Evolutionary conservation across 2,329 filamentous ascomycete genomes (phyloP), one percentile per base, ranked within the genome.

Genomic region (Paracoccidioides brasiliensis): DNA sequence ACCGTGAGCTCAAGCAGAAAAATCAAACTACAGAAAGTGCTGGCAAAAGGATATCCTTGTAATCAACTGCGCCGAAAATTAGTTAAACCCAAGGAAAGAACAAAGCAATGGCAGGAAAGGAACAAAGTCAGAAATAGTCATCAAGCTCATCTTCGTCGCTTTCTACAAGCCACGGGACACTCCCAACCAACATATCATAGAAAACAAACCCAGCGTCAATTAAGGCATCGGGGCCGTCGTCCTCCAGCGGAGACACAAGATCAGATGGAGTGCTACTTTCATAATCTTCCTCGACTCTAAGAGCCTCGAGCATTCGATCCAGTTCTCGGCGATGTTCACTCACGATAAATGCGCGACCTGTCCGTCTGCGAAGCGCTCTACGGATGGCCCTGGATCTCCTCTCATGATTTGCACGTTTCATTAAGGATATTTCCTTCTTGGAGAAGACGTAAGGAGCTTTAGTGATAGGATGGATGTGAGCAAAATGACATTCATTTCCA

Each of bases 401-500:
- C 22, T 42, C 55, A 40, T 51, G 14, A 32, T 55, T 49, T 35
- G 53, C 53, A 2, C 48, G 46, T 30, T 60, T 56, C 55, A 61
- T 61, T 3, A 33, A 28, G 7, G 40, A 38, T 12, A 61, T 53
- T 45, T 60, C 55, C 10, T 10, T 15, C 37, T 8, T 32, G 4
- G 58, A 57, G 49, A 62, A 62, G 6, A 54, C 54, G 35, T 62
- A 59, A 8, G 59, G 61, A n/a, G 46, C 28, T 2, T 56, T 48
- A 0, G 61, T 60, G 37, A 45, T 22, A 12, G 61, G 61, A 37
- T 60, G 22, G 28, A 55, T 55, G 46, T 67, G 64, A 40, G 59
- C 57, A 52, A 66, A 67, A 52, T 67, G 64, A 52, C 64, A 67
- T 15, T 65, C 56, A 32, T 67, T 67, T 14, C 60, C 64, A 53